Percentiles rank a stretch among this genome's conserved stretches.
Conservation (phyloP, 2,329 filamentous ascomycete species). For the Beauveria caledonica region DNA sequence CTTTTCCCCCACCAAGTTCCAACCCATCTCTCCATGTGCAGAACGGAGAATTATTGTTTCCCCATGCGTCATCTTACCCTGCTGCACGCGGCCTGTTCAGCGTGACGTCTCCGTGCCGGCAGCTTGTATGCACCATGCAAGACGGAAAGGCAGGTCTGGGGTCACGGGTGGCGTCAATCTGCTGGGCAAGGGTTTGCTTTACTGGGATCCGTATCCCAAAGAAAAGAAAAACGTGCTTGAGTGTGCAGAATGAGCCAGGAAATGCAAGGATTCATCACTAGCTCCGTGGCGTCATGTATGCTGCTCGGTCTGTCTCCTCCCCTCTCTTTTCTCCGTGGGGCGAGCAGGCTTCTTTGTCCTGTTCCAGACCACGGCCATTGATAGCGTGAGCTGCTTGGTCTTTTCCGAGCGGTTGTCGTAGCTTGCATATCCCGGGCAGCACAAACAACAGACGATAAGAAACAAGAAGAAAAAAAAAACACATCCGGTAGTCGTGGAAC, state of each 20-base stretch:
- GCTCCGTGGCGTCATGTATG: neutral
- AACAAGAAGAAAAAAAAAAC: neutral
- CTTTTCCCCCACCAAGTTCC: neutral
- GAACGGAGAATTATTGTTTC: neutral
- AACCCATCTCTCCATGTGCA: neutral
- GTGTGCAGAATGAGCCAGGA: neutral
- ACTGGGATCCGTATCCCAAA: neutral
- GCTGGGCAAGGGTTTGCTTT: neutral
- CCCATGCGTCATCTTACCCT: neutral
- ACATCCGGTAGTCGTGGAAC: neutral
- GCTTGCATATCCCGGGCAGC: neutral
- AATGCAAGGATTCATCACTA: neutral
- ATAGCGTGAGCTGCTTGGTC: slow-evolving; percentile 1
- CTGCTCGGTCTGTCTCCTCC: neutral
- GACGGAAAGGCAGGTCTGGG: neutral
- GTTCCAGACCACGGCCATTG: neutral
- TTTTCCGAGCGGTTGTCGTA: neutral
- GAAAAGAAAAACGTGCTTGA: neutral
- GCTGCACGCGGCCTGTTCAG: neutral
- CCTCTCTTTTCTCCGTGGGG: neutral
- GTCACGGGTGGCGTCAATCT: slow-evolving; percentile 3
- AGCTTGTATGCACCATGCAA: slow-evolving; percentile 9
- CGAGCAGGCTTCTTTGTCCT: neutral
- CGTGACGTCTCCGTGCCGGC: neutral
- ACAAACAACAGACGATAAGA: neutral